phyloP scores from a whole-genome alignment of 2,329 filamentous ascomycete genomes.

The Verticillium alfalfae region DNA sequence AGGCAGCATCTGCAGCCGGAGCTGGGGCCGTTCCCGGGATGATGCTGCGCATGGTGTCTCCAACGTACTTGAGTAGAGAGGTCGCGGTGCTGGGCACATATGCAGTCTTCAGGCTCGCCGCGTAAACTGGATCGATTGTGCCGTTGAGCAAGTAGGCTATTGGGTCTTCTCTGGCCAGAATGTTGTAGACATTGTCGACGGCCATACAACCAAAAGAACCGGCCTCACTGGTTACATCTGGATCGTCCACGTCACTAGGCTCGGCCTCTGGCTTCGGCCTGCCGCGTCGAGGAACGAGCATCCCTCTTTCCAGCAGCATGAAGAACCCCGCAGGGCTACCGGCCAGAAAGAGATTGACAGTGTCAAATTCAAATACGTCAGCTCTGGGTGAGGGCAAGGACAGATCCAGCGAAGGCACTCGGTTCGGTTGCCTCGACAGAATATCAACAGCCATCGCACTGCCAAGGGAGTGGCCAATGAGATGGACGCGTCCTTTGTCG shows the following conservation, averaged over 20 bases:
- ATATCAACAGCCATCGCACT: conserved; percentile 94
- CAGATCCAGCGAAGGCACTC: conserved; percentile 47
- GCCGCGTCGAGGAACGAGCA: conserved; percentile 69
- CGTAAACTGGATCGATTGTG: conserved; percentile 76
- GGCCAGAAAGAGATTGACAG: conserved; percentile 79
- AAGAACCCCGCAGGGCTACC: conserved; percentile 94
- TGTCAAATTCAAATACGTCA: conserved; percentile 83
- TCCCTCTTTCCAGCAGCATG: conserved; percentile 70
- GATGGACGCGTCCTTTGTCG: conserved; percentile 75
- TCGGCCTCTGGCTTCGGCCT: conserved; percentile 72
- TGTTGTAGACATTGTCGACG: conserved; percentile 94
- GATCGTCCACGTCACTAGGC: conserved; percentile 48
- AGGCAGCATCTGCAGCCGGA: background rate
- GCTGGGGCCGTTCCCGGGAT: conserved; percentile 42
- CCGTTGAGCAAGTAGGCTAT: conserved; percentile 93
- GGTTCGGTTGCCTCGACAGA: conserved; percentile 80
- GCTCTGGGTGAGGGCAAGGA: conserved; percentile 33
- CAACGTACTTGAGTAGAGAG: conserved; percentile 59
- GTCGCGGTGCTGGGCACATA: conserved; percentile 70
- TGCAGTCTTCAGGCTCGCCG: conserved; percentile 68
- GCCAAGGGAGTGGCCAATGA: conserved; percentile 89
- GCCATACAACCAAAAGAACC: conserved; percentile 86
- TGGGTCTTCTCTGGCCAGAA: conserved; percentile 66
- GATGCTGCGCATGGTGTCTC: conserved; percentile 56
- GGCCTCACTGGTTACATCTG: conserved; percentile 65